phyloP scores from a whole-genome alignment of 345 rosid genomes.

The Fremontodendron californicum region DNA sequence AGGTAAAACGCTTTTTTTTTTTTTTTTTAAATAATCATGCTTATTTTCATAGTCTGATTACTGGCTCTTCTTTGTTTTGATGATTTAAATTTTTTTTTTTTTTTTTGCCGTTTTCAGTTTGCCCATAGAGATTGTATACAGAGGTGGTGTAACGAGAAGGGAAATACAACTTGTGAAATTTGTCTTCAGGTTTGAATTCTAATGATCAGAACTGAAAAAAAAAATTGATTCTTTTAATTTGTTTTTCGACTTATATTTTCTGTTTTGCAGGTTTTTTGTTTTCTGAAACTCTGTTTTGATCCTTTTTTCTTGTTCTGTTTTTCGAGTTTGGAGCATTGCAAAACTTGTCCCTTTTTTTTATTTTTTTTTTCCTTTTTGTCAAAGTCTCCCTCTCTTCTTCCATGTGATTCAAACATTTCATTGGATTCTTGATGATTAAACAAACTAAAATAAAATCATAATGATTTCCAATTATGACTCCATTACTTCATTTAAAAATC shows the following conservation, averaged over 20 bases:
- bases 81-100: neutral
- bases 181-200: slow-evolving; percentile 70
- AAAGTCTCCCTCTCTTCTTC: slow-evolving; percentile 2
- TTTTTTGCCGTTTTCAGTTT: slow-evolving; percentile 32
- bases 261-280: no score
- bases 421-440: neutral
- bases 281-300: neutral
- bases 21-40: neutral
- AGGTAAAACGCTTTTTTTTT: slow-evolving; percentile 38
- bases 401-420: neutral
- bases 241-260: neutral
- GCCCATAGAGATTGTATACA: slow-evolving; percentile 93
- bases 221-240: no score
- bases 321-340: neutral
- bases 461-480: neutral
- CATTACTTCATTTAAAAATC: neutral
- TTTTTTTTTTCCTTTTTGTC: slow-evolving; percentile 10
- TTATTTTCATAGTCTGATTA: neutral
- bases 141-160: slow-evolving; percentile 97
- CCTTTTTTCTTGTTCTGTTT: neutral
- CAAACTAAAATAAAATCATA: neutral
- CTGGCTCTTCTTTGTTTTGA: neutral
- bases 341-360: no score
- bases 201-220: neutral
- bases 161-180: slow-evolving; percentile 85